Evolutionary conservation across 2,329 filamentous ascomycete species (phyloP).

Genomic region (Xylariomycetidae sp.): DNA sequence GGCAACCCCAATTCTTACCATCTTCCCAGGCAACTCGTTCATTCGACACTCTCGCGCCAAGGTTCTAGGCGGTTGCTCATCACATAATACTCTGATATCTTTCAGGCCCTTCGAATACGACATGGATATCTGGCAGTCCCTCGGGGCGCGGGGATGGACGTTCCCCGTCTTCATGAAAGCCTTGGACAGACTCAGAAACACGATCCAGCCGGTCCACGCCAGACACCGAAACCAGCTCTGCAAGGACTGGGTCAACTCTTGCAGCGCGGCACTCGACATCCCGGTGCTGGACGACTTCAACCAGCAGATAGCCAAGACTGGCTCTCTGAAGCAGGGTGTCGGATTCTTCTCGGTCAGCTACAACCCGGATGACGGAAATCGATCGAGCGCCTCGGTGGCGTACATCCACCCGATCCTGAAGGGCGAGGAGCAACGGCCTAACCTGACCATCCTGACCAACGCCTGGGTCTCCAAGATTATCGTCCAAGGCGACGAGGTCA

Average conservation of each 20-base stretch:
- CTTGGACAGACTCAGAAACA: slow-evolving; percentile 80
- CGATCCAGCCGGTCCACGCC: slow-evolving; percentile 81
- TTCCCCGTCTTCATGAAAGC: slow-evolving; percentile 81
- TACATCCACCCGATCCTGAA: slow-evolving; percentile 90
- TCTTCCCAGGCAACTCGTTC: slow-evolving; percentile 68
- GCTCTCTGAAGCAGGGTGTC: slow-evolving; percentile 68
- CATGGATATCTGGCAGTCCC: slow-evolving; percentile 74
- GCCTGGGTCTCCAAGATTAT: slow-evolving; percentile 84
- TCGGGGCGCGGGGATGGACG: slow-evolving; percentile 80
- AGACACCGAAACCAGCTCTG: slow-evolving; percentile 87
- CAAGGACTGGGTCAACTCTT: slow-evolving; percentile 82
- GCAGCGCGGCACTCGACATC: slow-evolving; percentile 73
- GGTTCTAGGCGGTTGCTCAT: slow-evolving; percentile 87
- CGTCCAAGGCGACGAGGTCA: slow-evolving; percentile 63
- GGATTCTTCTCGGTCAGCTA: slow-evolving; percentile 91
- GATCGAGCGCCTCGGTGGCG: slow-evolving; percentile 82
- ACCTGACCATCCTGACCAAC: slow-evolving; percentile 81
- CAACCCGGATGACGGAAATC: slow-evolving; percentile 80
- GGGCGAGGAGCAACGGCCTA: slow-evolving; percentile 75
- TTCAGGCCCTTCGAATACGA: slow-evolving; percentile 91
- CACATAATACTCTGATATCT: slow-evolving; percentile 89
- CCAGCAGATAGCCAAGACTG: slow-evolving; percentile 69
- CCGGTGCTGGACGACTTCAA: slow-evolving; percentile 85
- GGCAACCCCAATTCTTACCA: slow-evolving; percentile 11
- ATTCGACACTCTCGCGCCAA: slow-evolving; percentile 91